Percentiles rank a stretch among this genome's conserved stretches.
Evolutionary conservation across 2,329 filamentous ascomycete genomes (phyloP).

Genomic region (Aphanoascus verrucosus): DNA sequence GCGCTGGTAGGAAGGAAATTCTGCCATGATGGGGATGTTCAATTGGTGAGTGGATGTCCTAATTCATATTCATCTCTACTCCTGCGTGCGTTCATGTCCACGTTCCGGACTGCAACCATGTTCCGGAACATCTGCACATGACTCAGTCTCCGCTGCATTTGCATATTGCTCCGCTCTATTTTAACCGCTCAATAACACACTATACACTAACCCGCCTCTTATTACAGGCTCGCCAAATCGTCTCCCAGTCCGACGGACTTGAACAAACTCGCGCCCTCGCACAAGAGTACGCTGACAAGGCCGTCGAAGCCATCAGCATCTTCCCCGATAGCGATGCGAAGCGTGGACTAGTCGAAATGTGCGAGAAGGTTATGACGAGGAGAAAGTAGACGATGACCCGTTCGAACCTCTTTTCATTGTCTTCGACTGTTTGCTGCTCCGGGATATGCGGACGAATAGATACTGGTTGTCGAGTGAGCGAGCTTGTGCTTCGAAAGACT

Average conservation of each 20-base stretch:
- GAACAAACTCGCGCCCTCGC: constrained; percentile 86
- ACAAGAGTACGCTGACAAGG: constrained; percentile 80
- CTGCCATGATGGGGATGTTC: constrained; percentile 67
- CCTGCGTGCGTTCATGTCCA: neutral
- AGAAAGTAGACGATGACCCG: constrained; percentile 73
- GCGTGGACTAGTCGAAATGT: constrained; percentile 84
- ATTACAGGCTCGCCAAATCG: constrained; percentile 74
- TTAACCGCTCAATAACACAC: neutral
- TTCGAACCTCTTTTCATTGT: too few relatives aligned
- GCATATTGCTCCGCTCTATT: neutral
- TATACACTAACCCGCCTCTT: neutral
- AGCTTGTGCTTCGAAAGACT: too few relatives aligned
- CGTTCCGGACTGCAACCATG: neutral
- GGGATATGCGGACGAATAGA: too few relatives aligned
- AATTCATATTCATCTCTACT: constrained; percentile 6
- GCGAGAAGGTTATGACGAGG: constrained; percentile 77
- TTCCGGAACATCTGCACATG: too few relatives aligned
- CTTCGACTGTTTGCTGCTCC: too few relatives aligned
- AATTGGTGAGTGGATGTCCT: constrained; percentile 50
- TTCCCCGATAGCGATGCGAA: constrained; percentile 96
- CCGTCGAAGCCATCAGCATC: constrained; percentile 66
- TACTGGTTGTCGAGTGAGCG: too few relatives aligned
- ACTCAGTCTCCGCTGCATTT: neutral
- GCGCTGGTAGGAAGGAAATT: constrained; percentile 89
- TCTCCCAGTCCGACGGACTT: constrained; percentile 72